Evolutionary conservation across 1,284 basidiomycete species (phyloP).

Genomic region (Athelia sp.): DNA sequence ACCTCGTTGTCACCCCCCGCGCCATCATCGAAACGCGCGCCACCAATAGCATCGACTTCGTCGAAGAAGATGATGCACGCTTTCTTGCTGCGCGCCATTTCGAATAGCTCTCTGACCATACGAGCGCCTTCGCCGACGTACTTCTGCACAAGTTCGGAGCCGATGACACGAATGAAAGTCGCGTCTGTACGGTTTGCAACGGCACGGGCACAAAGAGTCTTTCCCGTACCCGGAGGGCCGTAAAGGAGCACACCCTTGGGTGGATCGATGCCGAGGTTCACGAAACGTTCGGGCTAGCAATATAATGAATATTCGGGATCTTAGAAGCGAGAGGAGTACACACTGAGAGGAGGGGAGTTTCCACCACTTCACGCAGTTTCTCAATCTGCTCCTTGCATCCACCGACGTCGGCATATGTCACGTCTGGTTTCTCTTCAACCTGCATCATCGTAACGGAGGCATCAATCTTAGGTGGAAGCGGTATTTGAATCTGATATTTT

Average conservation of each 20-base stretch:
- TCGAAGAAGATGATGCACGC: constrained; percentile 99
- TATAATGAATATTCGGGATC: constrained; percentile 10
- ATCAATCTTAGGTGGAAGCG: constrained; percentile 99
- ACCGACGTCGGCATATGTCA: constrained; percentile 97
- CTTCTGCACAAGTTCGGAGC: constrained; percentile 98
- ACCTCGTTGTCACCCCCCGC: constrained; percentile 99
- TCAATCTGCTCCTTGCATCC: constrained; percentile 99
- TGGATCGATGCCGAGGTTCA: constrained; percentile 97
- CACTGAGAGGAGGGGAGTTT: constrained; percentile 92
- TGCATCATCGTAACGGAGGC: constrained; percentile 99
- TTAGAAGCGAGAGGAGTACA: constrained; percentile 22
- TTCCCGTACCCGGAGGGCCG: constrained; percentile 97
- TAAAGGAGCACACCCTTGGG: constrained; percentile 97
- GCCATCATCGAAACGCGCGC: constrained; percentile 98
- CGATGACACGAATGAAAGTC: constrained; percentile 98
- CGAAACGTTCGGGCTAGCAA: constrained; percentile 92
- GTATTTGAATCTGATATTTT: constrained; percentile 99
- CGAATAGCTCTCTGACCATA: constrained; percentile 98
- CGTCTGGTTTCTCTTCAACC: constrained; percentile 98
- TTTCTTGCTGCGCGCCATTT: constrained; percentile 98
- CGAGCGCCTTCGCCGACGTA: constrained; percentile 99
- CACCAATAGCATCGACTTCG: constrained; percentile 96
- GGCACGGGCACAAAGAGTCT: constrained; percentile 96
- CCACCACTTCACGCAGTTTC: constrained; percentile 97
- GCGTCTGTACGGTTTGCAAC: constrained; percentile 99